Evolutionary conservation across 2,329 filamentous ascomycete genomes (phyloP), one percentile per base, ranked within the genome.

Genomic region (Chaetomium strumarium): DNA sequence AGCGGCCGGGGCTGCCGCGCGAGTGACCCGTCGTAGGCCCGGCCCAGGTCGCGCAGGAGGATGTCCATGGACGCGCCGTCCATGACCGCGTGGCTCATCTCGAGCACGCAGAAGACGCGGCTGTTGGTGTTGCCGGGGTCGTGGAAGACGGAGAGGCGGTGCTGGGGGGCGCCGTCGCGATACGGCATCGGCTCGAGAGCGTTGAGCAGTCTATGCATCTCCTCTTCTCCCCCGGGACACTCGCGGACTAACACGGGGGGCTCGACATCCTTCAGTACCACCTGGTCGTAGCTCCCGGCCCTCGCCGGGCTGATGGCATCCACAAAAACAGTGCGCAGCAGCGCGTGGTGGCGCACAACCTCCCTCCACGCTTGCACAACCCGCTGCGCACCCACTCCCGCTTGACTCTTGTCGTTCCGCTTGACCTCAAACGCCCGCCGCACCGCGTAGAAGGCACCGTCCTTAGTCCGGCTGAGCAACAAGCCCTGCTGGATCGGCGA

Each of bases 31-130:
- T 67, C 65, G 45, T 79, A 78, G 2, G 74, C 74, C 4, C 67
- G 58, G 13, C 67, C 67, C 8, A 78, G 57, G 49, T 79, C 76
- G 4, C 68, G 66, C 5, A 76, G 60, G 5, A 79, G 67, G 42
- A 76, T 72, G 0, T 74, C 70, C 40, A 78, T 72, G 0, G 76
- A 78, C 36, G 68, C 69, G 1, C 76, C 77, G 62, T 80, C 77
- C 65, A 73, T 75, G 30, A 76, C 72, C 10, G 71, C 72, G 56
- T 79, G 76, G 55, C 72, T 78, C 16, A 80, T 64, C 50, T 79
- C 76, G 12, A 79, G 62, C 37, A 72, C 72, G 39, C 72, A 71
- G 58, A 72, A 74, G 0, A 76, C 52, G 41, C 63, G 65, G 12
- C 61, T 62, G 13, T 16, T 14, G 38, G 17, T 36, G 37, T 14